Base-by-base conservation (phyloP, 2,329 filamentous ascomycete species). In the Coleophoma eucalyptorum region DNA sequence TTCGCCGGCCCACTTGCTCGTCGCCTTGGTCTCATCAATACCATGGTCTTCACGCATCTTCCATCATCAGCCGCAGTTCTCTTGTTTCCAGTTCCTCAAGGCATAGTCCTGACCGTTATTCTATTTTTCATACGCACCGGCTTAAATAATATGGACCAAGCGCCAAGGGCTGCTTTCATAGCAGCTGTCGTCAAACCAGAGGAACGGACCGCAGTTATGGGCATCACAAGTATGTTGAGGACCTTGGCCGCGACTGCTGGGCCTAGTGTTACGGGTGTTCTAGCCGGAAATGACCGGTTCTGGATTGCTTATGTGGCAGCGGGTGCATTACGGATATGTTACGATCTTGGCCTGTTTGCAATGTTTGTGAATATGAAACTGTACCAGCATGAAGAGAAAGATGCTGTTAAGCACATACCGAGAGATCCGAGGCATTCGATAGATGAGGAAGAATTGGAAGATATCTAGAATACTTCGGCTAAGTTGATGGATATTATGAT, bases 1-100 rank as follows among this genome's bases (percentile, higher is more conserved):
- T 70, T 81, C 16, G 69, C 77, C 1, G 74, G 74, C 0, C 56
- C 79, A 72, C 1, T 78, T 70, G 57, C 65, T 77, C 34, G 70
- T 72, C 1, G 77, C 74, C 3, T 74, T 12, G 80, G 80, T 3
- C 78, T 90, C 16, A 77, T 89, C 41, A 58, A 81, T 70, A 88
- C 85, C 0, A 89, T 90, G 86, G 84, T 87, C 4, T 86, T 87
- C 62, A 88, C 85, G 0, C 85, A 89, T 58, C 70, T 90, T 0
- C 86, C 86, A 0, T 87, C 84, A 0, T 58, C 69, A 10, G 50
- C 55, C 11, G 76, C 85, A 2, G 68, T 89, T 26, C 84, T 84
- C 51, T 73, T 89, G 2, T 63, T 63, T 31, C 58, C 61, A 3
- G 18, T 57, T 2, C 59, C 59, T 3, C 70, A 76, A 7, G 66